phyloP scores from a whole-genome alignment of 805 yeast genomes.

The Candida peoriensis region DNA sequence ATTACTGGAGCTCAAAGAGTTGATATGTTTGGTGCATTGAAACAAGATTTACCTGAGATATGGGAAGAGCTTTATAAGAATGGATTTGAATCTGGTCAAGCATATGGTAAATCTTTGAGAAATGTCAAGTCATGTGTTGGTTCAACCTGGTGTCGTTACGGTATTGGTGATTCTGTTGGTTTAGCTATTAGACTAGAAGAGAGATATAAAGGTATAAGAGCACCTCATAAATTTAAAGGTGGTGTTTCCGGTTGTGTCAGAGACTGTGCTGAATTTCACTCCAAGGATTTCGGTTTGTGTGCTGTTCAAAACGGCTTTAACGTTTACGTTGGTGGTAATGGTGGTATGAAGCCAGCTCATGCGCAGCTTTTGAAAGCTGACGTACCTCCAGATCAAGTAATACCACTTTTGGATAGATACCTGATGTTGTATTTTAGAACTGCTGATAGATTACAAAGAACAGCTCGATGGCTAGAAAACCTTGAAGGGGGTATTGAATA shows the following conservation, averaged over 20 bases:
- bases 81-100: conserved; percentile 35
- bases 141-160: conserved; percentile 34
- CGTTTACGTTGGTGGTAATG: conserved; percentile 35
- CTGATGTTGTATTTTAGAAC: conserved; percentile 34
- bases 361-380: conserved; percentile 29
- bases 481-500: conserved; percentile 34
- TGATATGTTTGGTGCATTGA: conserved; percentile 31
- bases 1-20: conserved; percentile 34
- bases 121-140: conserved; percentile 36
- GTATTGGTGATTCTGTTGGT: conserved; percentile 36
- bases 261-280: conserved; percentile 35
- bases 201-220: conserved; percentile 32
- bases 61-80: conserved; percentile 28
- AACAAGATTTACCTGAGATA: conserved; percentile 27
- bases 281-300: conserved; percentile 34
- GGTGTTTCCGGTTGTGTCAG: conserved; percentile 35
- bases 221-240: conserved; percentile 35
- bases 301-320: conserved; percentile 33
- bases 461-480: conserved; percentile 34
- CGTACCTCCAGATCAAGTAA: conserved; percentile 32
- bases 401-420: conserved; percentile 32
- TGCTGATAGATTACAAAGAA: conserved; percentile 33
- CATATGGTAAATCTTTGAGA: conserved; percentile 32
- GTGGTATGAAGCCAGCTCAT: conserved; percentile 37
- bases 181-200: conserved; percentile 32